Conservation (phyloP, 2,329 filamentous ascomycete species). For the Aspergillus sp. region DNA sequence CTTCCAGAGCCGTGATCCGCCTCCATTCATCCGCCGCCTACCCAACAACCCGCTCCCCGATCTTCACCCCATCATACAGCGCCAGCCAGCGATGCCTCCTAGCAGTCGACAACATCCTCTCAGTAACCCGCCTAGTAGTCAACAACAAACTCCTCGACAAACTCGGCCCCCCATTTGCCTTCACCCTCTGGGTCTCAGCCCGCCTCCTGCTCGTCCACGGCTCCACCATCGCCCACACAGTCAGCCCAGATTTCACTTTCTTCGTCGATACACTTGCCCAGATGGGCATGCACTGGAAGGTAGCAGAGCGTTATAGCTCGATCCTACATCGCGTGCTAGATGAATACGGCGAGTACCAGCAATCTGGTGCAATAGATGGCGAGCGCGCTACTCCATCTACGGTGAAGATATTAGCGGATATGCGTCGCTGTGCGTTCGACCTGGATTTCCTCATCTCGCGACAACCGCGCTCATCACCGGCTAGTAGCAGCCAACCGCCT, state of each 20-base stretch:
- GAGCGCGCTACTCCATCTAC: slow-evolving; percentile 72
- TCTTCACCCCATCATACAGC: slow-evolving; percentile 82
- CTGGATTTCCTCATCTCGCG: slow-evolving; percentile 82
- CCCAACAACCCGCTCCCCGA: slow-evolving; percentile 77
- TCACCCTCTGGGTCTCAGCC: slow-evolving; percentile 86
- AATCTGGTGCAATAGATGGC: slow-evolving; percentile 50
- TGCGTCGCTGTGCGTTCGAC: slow-evolving; percentile 85
- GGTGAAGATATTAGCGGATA: slow-evolving; percentile 81
- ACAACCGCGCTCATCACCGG: slow-evolving; percentile 53
- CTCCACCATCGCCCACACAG: slow-evolving; percentile 76
- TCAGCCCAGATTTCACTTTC: slow-evolving; percentile 71
- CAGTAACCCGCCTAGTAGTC: slow-evolving; percentile 70
- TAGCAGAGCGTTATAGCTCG: slow-evolving; percentile 72
- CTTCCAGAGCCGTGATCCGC: slow-evolving; percentile 64
- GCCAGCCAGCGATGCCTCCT: slow-evolving; percentile 75
- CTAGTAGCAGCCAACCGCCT: slow-evolving; percentile 28
- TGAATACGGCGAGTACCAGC: slow-evolving; percentile 74
- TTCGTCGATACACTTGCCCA: slow-evolving; percentile 75
- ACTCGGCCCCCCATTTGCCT: slow-evolving; percentile 83
- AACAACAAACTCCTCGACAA: slow-evolving; percentile 68
- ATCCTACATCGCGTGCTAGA: slow-evolving; percentile 77
- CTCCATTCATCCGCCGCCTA: slow-evolving; percentile 90
- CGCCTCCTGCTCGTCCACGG: slow-evolving; percentile 82
- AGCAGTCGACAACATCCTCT: slow-evolving; percentile 75
- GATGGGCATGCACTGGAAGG: slow-evolving; percentile 78